These are phyloP conservation scores for Cyanophora paradoxa DNA, from an alignment of 78 protist species.

Conservation along the genomic window DNA sequence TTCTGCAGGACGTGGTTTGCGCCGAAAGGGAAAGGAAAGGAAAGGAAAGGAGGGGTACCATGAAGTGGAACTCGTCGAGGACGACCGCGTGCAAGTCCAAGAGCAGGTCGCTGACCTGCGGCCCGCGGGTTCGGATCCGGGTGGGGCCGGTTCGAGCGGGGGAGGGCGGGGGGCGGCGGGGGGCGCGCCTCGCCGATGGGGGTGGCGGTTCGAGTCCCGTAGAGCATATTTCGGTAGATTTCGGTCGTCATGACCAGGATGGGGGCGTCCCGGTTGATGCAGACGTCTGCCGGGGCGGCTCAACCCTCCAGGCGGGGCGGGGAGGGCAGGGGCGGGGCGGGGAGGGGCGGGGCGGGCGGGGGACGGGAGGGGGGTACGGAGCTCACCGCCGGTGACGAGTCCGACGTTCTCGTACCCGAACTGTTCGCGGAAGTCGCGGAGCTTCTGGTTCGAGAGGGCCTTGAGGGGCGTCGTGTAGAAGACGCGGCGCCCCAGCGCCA, in stretches of 20 bases:
- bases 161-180: not conserved
- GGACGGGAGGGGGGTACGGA: no score
- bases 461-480: conserved; percentile 36
- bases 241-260: conserved; percentile 27
- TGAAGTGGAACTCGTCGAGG: conserved; percentile 32
- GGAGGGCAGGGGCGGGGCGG: no score
- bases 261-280: conserved; percentile 8
- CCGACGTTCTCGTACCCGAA: conserved; percentile 16
- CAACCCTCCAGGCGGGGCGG: no score
- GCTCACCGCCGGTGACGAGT: conserved; percentile 26
- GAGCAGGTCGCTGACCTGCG: not conserved
- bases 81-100: not conserved
- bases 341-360: no score
- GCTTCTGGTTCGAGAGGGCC: conserved; percentile 36
- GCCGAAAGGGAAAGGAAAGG: no score
- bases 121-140: no score
- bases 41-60: no score
- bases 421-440: not conserved
- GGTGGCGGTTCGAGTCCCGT: not conserved
- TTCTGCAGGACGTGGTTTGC: no score
- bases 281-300: no score
- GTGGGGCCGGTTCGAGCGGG: no score
- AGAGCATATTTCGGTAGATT: conserved; percentile 16
- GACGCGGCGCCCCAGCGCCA: not conserved
- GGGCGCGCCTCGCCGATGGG: not conserved